Base-by-base conservation (phyloP, 148 eudicot genomes). In the Rhododendron vialii region DNA sequence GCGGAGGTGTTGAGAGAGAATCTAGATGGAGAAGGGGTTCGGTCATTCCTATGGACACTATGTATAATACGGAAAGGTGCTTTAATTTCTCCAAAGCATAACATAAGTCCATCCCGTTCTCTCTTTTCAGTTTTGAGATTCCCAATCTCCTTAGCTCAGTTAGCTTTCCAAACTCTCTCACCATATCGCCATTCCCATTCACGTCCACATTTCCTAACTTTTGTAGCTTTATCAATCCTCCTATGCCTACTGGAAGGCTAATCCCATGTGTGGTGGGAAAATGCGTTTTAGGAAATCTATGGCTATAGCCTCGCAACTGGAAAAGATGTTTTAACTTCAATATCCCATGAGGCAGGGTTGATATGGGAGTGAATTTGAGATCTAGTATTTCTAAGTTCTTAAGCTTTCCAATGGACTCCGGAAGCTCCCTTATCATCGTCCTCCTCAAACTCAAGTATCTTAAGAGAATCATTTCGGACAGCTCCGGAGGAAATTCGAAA, bases 401-500 rank as follows among this genome's bases (percentile, higher is more conserved):
- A 53, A 84, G 86, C 22, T 84, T 53, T 20, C 81, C 86, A 13
- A 84, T 84, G 51, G 86, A 76, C 82, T 84, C 63, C 7, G 86
- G 81, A 22, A 84, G 63, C 50, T 13, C 71, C 7, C 4, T 24
- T 35, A 84, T 9, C 33, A 0, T 20, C 35, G 86, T 84, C 7
- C 81, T 59, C 81, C 81, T 77, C 48, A 77, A 33, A 76, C 80
- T 76, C 50, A 76, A 76, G 80, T 38, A 76, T 76, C 80, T 76
- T 63, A 81, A 55, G 26, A 7, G 83, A 53, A 81, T 55, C 67
- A 55, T 51, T 55, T 81, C 4, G 14, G 5, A 20, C n/a, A 81
- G n/a, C 45, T 53, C 67, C 7, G 2, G 17, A 81, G 83, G 83
- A 41, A 81, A 81, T 55, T 30, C 13, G 0, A 7, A 3, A 53